Conservation (phyloP, 306 rosid genomes). For the Casuarina equisetifolia region DNA sequence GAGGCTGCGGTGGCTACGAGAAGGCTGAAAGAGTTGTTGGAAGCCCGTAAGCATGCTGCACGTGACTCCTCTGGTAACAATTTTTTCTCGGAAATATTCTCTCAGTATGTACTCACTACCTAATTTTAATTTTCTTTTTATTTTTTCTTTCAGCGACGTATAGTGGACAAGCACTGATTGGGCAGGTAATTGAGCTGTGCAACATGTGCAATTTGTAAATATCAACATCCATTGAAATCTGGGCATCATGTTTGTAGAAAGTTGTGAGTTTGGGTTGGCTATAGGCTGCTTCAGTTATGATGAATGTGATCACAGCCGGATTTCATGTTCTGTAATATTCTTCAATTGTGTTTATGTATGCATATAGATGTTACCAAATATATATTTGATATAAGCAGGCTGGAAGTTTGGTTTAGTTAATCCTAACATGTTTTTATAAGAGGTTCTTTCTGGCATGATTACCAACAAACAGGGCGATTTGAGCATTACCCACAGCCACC, state of each 20-base stretch:
- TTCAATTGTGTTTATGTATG: neutral
- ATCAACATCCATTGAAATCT: neutral
- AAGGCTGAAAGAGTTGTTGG: constrained; percentile 69
- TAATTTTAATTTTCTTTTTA: constrained; percentile 36
- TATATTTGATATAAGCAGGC: constrained; percentile 4
- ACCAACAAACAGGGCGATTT: constrained; percentile 6
- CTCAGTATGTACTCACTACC: constrained; percentile 11
- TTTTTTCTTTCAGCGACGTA: constrained; percentile 50
- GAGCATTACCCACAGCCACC: constrained; percentile 1
- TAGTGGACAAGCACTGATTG: constrained; percentile 53
- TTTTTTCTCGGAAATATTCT: constrained; percentile 1
- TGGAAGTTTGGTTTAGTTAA: constrained; percentile 24
- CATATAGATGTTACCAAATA: neutral
- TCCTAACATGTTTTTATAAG: constrained; percentile 2
- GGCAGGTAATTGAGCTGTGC: constrained; percentile 53
- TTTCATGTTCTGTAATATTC: constrained; percentile 10
- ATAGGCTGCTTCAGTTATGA: constrained; percentile 21
- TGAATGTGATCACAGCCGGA: constrained; percentile 17
- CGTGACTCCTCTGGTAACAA: constrained; percentile 64
- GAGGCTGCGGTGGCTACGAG: constrained; percentile 78
- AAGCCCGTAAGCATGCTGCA: constrained; percentile 59
- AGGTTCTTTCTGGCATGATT: constrained; percentile 15
- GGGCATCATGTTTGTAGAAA: constrained; percentile 10
- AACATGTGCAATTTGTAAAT: constrained; percentile 10
- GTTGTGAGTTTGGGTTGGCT: constrained; percentile 12